Percentiles rank a stretch among this genome's conserved stretches.
phyloP scores from a whole-genome alignment of 2,329 filamentous ascomycete species.

The Leptographium wingfieldii region DNA sequence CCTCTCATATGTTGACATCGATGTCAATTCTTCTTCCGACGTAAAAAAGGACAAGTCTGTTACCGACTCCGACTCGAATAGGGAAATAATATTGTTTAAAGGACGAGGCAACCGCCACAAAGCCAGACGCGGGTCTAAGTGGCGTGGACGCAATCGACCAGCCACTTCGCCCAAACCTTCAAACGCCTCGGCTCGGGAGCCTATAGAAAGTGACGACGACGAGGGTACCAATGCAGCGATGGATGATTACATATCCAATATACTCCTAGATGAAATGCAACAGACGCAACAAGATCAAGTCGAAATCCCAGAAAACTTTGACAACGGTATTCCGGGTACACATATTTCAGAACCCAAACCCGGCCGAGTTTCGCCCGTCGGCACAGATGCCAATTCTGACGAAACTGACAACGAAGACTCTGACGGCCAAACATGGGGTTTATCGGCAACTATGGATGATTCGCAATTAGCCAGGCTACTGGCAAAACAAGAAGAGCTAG shows the following conservation, averaged over 20 bases:
- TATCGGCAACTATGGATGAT: slow-evolving; percentile 44
- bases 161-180: background rate
- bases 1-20: background rate
- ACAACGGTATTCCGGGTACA: slow-evolving; percentile 22
- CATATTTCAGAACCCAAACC: background rate
- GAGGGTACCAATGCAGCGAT: slow-evolving; percentile 40
- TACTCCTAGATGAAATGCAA: slow-evolving; percentile 31
- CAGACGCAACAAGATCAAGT: slow-evolving; percentile 16
- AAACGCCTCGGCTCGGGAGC: background rate
- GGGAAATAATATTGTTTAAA: slow-evolving; percentile 60
- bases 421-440: slow-evolving; percentile 23
- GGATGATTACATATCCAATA: slow-evolving; percentile 61
- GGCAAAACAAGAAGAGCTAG: slow-evolving; percentile 50
- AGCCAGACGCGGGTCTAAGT: background rate
- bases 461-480: slow-evolving; percentile 49
- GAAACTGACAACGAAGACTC: slow-evolving; percentile 18
- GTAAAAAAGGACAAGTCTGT: background rate
- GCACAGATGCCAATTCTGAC: slow-evolving; percentile 19
- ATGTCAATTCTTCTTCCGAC: background rate
- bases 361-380: slow-evolving; percentile 11
- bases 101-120: slow-evolving; percentile 7
- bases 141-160: background rate
- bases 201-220: slow-evolving; percentile 10
- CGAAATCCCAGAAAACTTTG: slow-evolving; percentile 27
- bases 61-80: slow-evolving; percentile 44